Base-by-base conservation (phyloP, 139 green algal species). In the Nannochloris sp. region DNA sequence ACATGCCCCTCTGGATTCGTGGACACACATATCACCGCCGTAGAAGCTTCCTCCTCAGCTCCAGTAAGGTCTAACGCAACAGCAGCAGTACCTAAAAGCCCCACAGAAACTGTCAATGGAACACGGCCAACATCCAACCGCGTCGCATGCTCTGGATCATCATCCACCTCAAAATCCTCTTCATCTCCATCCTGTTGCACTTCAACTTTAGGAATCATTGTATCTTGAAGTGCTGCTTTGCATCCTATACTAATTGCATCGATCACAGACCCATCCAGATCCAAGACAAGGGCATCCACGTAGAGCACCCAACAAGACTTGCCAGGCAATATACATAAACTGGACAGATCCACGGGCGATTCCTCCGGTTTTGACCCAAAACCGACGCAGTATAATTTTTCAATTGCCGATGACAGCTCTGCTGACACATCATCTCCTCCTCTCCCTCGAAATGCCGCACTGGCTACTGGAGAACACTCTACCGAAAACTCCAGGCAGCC, bases 251-350 rank as follows among this genome's bases (percentile, higher is more conserved):
- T 82, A 40, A 88, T 58, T 5, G 90, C 89, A 58, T 86, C 84
- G 33, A 91, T 69, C 55, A 95, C 65, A 60, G 83, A 89, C 62
- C 90, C 90, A 50, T 89, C 88, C 14, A 82, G 73, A 46, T 85
- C 85, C 11, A 97, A 67, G 23, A 96, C 72, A 23, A 96, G 71
- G 0, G 71, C 84, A 49, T 96, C 90, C 2, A 95, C 62, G 49
- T 85, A 83, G 45, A 96, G 59, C 49, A 78, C 31, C 90, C 90
- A 96, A 62, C 77, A 89, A 0, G 67, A 75, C 72, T 90, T 94
- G 68, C 86, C 85, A 2, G 69, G 49, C 25, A 91, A 57, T 58
- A 96, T 85, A 70, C 64, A 76, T 31, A 96, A 75, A 29, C 63
- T 14, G 4, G 50, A 62, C 5, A 93, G 64, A 62, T 94, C 78